A percentile compares a stretch with the other conserved stretches of the same genome.
Conservation (phyloP, 805 yeast genomes). For the Teunomyces gatunensis region DNA sequence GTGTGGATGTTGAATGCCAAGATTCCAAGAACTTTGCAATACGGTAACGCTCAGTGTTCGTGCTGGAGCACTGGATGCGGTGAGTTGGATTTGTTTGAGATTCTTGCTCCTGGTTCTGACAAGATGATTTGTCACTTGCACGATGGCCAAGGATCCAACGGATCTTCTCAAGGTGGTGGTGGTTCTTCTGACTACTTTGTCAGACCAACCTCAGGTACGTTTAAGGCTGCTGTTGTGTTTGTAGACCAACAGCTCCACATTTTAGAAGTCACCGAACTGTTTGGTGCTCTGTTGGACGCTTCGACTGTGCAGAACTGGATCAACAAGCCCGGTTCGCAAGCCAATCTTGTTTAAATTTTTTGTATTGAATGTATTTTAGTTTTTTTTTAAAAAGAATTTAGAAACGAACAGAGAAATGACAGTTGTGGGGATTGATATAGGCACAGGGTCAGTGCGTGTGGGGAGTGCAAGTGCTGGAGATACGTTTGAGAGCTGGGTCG, state of each 20-base stretch:
- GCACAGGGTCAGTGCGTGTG: slow-evolving; percentile 49
- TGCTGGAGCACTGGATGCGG: slow-evolving; percentile 99
- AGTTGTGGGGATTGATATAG: slow-evolving; percentile 48
- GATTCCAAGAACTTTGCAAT: slow-evolving; percentile 95
- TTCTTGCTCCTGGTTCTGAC: slow-evolving; percentile 71
- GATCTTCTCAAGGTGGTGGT: slow-evolving; percentile 66
- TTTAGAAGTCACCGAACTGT: slow-evolving; percentile 58
- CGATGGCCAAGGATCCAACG: slow-evolving; percentile 70
- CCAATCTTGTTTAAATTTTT: slow-evolving; percentile 12
- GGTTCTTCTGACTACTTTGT: slow-evolving; percentile 83
- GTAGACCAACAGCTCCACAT: slow-evolving; percentile 53
- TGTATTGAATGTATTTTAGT: background rate
- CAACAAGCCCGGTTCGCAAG: slow-evolving; percentile 48
- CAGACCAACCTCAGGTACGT: slow-evolving; percentile 75
- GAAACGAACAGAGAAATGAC: background rate
- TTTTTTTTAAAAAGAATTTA: background rate
- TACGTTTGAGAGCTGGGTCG: slow-evolving; percentile 13
- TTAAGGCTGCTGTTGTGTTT: slow-evolving; percentile 91
- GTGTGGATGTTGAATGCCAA: slow-evolving; percentile 94
- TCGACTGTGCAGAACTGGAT: slow-evolving; percentile 63
- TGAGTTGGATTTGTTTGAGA: slow-evolving; percentile 93
- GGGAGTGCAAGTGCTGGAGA: slow-evolving; percentile 21
- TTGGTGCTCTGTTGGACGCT: slow-evolving; percentile 50
- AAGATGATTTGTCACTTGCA: slow-evolving; percentile 81
- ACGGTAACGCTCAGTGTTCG: slow-evolving; percentile 81